A percentile compares a stretch with the other conserved stretches of the same genome.
Conservation (phyloP, 2,329 filamentous ascomycete genomes). For the Pseudogymnoascus sp. region DNA sequence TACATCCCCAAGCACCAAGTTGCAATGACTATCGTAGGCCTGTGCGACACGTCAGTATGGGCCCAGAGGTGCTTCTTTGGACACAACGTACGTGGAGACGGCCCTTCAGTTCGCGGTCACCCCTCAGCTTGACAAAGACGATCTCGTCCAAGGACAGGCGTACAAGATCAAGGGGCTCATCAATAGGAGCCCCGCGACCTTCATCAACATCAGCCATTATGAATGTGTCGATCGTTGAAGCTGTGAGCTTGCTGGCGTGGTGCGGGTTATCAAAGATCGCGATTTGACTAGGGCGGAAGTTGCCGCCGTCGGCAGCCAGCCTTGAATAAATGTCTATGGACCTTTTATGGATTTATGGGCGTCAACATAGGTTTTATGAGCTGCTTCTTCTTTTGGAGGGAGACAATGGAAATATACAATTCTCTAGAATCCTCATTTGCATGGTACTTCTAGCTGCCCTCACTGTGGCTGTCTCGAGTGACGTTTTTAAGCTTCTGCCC, state of each 20-base stretch:
- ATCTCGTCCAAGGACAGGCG: slow-evolving; percentile 90
- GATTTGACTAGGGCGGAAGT: slow-evolving; percentile 5
- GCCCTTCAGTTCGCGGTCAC: slow-evolving; percentile 91
- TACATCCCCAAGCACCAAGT: slow-evolving; percentile 89
- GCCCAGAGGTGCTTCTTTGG: slow-evolving; percentile 16
- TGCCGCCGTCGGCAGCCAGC: background rate
- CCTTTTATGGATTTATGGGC: background rate
- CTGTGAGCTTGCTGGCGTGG: background rate
- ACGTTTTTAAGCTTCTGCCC: background rate
- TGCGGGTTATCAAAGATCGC: slow-evolving; percentile 6
- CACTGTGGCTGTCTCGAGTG: background rate
- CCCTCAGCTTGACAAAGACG: slow-evolving; percentile 94
- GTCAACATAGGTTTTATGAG: background rate
- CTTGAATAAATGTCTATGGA: background rate
- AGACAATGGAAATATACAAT: background rate
- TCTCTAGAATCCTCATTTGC: background rate
- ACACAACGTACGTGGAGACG: slow-evolving; percentile 74
- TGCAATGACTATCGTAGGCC: slow-evolving; percentile 99
- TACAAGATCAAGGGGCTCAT: slow-evolving; percentile 93
- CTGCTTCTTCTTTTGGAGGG: background rate
- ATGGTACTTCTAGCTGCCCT: background rate
- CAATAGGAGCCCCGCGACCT: slow-evolving; percentile 59
- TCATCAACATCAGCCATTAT: slow-evolving; percentile 79
- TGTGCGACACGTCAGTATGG: slow-evolving; percentile 33
- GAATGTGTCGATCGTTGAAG: slow-evolving; percentile 5